Conservation (phyloP, 495 filamentous ascomycete species). For the Schizothecium vesticola region DNA sequence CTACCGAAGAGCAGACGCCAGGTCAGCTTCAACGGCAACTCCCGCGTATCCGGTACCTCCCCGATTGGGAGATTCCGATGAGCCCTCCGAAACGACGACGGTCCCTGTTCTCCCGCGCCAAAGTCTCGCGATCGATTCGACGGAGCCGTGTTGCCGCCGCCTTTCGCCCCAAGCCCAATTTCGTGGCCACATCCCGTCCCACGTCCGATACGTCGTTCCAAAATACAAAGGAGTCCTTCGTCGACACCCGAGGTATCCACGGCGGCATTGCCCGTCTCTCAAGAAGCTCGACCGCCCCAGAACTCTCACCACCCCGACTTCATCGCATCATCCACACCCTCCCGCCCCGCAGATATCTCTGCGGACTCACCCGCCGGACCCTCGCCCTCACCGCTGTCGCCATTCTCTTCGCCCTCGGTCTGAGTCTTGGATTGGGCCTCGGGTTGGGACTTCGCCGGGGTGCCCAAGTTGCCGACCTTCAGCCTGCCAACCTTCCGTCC, state of each 20-base stretch:
- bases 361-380: slow-evolving; percentile 34
- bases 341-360: slow-evolving; percentile 35
- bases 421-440: slow-evolving; percentile 32
- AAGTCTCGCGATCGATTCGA: not conserved
- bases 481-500: not conserved
- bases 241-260: not conserved
- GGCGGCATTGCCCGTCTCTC: slow-evolving; percentile 29
- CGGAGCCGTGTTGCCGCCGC: slow-evolving; percentile 5
- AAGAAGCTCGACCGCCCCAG: not conserved
- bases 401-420: slow-evolving; percentile 23
- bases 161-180: not conserved
- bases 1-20: not conserved
- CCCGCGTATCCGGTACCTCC: slow-evolving; percentile 23
- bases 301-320: not conserved
- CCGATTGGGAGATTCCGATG: slow-evolving; percentile 36
- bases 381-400: slow-evolving; percentile 24
- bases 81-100: slow-evolving; percentile 29
- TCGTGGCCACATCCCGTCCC: not conserved
- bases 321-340: not conserved
- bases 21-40: not conserved
- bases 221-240: not conserved
- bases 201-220: not conserved
- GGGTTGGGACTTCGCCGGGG: not conserved
- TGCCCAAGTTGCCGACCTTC: not conserved
- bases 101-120: slow-evolving; percentile 4